Conservation (phyloP, 2,329 filamentous ascomycete species). For the Pestalotiopsis sp. region DNA sequence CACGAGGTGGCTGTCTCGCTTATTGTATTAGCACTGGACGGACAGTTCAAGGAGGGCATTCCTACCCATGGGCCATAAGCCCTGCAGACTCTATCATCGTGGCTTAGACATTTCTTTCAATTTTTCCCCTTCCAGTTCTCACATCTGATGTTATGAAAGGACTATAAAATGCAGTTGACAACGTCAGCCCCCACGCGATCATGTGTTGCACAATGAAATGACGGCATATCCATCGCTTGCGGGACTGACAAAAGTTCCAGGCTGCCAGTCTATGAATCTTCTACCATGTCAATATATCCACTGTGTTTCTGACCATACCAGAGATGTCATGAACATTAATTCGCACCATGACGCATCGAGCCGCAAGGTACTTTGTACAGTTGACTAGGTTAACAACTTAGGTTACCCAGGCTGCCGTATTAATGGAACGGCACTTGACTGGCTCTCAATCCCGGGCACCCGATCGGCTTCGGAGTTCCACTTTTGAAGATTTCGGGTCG, state of each 20-base stretch:
- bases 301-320: not conserved
- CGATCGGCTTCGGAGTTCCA: not conserved
- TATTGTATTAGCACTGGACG: not conserved
- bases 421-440: not conserved
- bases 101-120: not conserved
- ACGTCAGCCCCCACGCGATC: not conserved
- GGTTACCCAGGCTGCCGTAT: not conserved
- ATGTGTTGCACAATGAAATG: not conserved
- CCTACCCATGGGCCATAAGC: not conserved
- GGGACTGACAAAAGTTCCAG: not conserved
- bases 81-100: not conserved
- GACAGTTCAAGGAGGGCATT: not conserved
- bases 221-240: not conserved
- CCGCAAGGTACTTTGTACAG: no score
- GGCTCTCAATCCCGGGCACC: not conserved
- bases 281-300: not conserved
- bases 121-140: not conserved
- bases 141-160: not conserved
- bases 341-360: no score
- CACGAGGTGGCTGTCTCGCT: not conserved
- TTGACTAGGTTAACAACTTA: not conserved
- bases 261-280: not conserved
- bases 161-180: not conserved
- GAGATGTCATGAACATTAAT: not conserved
- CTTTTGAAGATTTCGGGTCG: not conserved